Conservation (phyloP, 306 rosid species). For the Rosa lucieae region DNA sequence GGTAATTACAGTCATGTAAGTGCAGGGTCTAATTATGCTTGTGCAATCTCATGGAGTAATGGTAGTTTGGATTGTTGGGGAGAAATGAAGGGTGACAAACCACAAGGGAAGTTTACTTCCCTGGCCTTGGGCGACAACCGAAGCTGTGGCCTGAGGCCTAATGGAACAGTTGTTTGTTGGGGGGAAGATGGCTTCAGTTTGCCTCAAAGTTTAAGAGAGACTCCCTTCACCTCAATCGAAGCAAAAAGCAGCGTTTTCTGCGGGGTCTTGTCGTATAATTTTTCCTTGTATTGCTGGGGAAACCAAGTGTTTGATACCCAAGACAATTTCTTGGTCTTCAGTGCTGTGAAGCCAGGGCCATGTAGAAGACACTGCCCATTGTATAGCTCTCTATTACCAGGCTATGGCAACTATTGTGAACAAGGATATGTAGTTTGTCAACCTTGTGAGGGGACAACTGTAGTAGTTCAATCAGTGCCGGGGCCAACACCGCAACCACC, state of each 20-base stretch:
- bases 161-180: constrained; percentile 63
- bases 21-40: constrained; percentile 64
- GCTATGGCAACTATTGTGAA: constrained; percentile 31
- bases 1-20: constrained; percentile 37
- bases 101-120: constrained; percentile 45
- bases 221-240: constrained; percentile 45
- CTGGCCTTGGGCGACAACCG: constrained; percentile 78
- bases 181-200: constrained; percentile 54
- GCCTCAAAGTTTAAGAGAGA: constrained; percentile 41
- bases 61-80: constrained; percentile 71
- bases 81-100: constrained; percentile 30
- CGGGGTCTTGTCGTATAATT: constrained; percentile 40
- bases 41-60: constrained; percentile 43
- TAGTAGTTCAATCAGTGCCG: background rate
- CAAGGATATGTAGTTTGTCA: constrained; percentile 39
- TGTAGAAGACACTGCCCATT: constrained; percentile 50
- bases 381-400: constrained; percentile 14
- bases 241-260: constrained; percentile 69
- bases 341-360: constrained; percentile 66
- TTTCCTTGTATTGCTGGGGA: constrained; percentile 81
- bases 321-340: constrained; percentile 42
- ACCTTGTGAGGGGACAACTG: constrained; percentile 12
- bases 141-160: constrained; percentile 51
- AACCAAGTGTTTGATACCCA: constrained; percentile 23
- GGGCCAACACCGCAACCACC: background rate